These are phyloP conservation scores for Schoenoplectus tabernaemontani DNA, from an alignment of 202 grass and related monocot species.

Conservation along the genomic window DNA sequence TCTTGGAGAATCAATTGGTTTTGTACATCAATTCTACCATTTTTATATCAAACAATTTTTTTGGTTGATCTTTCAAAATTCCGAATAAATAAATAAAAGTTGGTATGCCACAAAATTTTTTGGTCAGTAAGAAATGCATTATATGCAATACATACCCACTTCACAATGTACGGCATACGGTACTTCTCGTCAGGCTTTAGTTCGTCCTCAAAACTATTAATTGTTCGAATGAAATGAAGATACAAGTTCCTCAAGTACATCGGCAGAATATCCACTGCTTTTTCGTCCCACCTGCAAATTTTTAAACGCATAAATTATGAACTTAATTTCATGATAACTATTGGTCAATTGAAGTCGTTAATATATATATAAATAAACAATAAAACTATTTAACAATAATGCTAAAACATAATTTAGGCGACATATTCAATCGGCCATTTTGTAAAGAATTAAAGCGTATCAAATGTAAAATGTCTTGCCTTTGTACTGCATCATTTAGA, in stretches of 20 bases:
- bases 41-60: too few species aligned
- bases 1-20: too few species aligned
- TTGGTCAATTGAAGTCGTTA: too few species aligned
- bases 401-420: too few species aligned
- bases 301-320: too few species aligned
- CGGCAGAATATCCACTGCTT: conserved; percentile 1
- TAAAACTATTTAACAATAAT: too few species aligned
- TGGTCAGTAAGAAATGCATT: not conserved
- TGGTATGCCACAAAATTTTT: too few species aligned
- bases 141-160: conserved; percentile 15
- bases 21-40: too few species aligned
- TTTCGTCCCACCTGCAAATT: conserved; percentile 26
- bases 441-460: not conserved
- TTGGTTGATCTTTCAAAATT: too few species aligned
- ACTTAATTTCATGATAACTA: too few species aligned
- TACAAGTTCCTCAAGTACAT: conserved; percentile 15
- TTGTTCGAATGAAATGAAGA: not conserved
- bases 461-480: not conserved
- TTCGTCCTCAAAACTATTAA: conserved; percentile 6
- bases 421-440: too few species aligned
- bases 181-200: conserved; percentile 29
- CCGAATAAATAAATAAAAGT: not conserved
- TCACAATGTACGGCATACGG: conserved; percentile 18
- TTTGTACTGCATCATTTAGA: conserved; percentile 34
- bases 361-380: too few species aligned